A percentile compares a stretch with the other conserved stretches of the same genome.
Conservation (phyloP, 2,329 filamentous ascomycete genomes). For the Xylariaceae sp. region DNA sequence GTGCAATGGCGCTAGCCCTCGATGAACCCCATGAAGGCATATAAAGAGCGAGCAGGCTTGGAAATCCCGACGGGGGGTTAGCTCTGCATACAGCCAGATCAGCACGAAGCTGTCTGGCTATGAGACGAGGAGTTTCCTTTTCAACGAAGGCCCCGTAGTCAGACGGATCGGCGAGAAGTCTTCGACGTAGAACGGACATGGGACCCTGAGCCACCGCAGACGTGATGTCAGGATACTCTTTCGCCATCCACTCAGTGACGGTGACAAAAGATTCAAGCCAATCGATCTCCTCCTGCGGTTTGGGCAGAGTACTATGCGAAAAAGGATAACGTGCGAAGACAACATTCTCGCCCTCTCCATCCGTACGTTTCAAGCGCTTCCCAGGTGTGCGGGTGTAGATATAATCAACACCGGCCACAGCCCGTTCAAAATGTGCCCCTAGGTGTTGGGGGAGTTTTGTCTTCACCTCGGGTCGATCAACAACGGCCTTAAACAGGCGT, state of each 20-base stretch:
- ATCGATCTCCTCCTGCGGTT: conserved; percentile 7
- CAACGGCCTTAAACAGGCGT: conserved; percentile 7
- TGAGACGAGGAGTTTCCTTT: conserved; percentile 4
- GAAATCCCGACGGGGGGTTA: not conserved
- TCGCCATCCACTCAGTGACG: conserved; percentile 6
- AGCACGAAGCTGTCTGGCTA: conserved; percentile 7
- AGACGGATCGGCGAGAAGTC: not conserved
- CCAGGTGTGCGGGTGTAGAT: conserved; percentile 3
- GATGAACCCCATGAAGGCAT: conserved; percentile 7
- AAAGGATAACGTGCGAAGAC: conserved; percentile 6
- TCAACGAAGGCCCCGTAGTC: conserved; percentile 9
- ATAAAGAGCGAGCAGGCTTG: conserved; percentile 14
- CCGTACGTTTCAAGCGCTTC: conserved; percentile 3
- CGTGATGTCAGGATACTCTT: conserved; percentile 8
- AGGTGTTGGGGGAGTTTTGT: conserved; percentile 1
- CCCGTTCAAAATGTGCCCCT: conserved; percentile 1
- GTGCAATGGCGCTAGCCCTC: not conserved
- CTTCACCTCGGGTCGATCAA: not conserved
- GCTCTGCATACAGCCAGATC: conserved; percentile 6
- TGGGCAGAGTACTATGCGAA: conserved; percentile 1
- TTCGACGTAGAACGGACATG: conserved; percentile 3
- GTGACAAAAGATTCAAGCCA: conserved; percentile 14
- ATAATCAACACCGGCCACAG: conserved; percentile 3
- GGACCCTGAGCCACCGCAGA: not conserved
- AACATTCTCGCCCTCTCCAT: not conserved